Evolutionary conservation across 768 basidiomycete species (phyloP), one percentile per base, ranked within the genome.

Genomic region (Tylopilus intermedius): DNA sequence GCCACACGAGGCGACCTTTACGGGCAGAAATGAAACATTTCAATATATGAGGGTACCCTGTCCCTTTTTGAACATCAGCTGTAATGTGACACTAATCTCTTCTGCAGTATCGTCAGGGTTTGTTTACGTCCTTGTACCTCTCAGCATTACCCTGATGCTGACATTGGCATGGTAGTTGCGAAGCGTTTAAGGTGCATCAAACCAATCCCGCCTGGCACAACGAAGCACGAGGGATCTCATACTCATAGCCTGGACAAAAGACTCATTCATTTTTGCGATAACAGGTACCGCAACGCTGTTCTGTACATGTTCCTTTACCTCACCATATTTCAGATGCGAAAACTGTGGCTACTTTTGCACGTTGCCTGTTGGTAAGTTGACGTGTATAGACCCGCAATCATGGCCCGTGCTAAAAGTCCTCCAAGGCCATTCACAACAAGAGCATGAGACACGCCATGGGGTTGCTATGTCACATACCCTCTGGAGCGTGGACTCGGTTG

Each of bases 381-480:
- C 18, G 18, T 18, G 18, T 18, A 18, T 1, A 14, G 15, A 27
- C 1, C 9, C 4, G 2, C 5, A 1, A 33, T 9, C 9, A 2
- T 8, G 8, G 4, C 0, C 4, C 18, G 2, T 47, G 26, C 29
- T 62, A 6, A 58, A 1, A 14, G 7, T 15, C 5, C 9, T 47
- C 6, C 26, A 37, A 84, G 83, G 78, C 0, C 83, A 85, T 51
- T 51, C 78, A 1, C 81, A 84, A 51, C 72, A 76, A 54, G 79
- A 81, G 43, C 83, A 84, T 33, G 81, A 83, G 41, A 85, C 83
- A 0, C 72, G 72, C 14, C 83, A 84, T 51, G 83, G 83, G 5
- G 82, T 18, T 18, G 18, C 80, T 1, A 84, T 84, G 82, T 77
- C 80, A 0, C 72, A 66, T 49, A 78, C 79, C 0, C 71, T 71